These are phyloP conservation scores for Bryum argenteum DNA, from an alignment of 225 moss, liverwort and hornwort species.

Conservation along the genomic window DNA sequence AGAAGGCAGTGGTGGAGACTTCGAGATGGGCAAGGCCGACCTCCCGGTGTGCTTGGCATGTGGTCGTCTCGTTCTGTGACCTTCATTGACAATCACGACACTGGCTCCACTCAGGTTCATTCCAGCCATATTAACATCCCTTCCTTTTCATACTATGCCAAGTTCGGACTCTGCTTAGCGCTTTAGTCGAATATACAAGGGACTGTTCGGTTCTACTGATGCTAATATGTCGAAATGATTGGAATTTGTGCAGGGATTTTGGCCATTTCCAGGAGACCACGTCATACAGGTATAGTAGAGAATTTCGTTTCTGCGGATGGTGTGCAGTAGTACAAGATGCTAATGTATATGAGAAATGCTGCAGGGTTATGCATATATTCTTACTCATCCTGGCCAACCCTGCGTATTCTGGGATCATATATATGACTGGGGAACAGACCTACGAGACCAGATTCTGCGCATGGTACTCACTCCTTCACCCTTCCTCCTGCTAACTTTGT, in stretches of 20 bases:
- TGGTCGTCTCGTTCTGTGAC: conserved; percentile 91
- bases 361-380: conserved; percentile 96
- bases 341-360: neutral
- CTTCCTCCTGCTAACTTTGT: conserved; percentile 11
- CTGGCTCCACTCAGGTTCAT: conserved; percentile 89
- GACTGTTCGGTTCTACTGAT: conserved; percentile 4
- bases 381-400: conserved; percentile 96
- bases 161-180: neutral
- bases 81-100: conserved; percentile 96
- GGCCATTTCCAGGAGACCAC: conserved; percentile 88
- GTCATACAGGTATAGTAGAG: conserved; percentile 62
- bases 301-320: conserved; percentile 4
- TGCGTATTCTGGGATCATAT: conserved; percentile 94
- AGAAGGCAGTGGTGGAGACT: conserved; percentile 95
- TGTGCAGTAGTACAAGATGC: conserved; percentile 1
- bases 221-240: conserved; percentile 19
- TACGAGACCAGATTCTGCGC: conserved; percentile 64
- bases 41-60: conserved; percentile 88
- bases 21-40: conserved; percentile 71
- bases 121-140: neutral
- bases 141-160: no score
- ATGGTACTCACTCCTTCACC: conserved; percentile 52
- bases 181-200: neutral
- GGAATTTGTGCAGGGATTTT: conserved; percentile 59
- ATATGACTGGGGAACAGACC: conserved; percentile 75